Evolutionary conservation across 306 rosid species (phyloP), one percentile per base, ranked within the genome.

Genomic region (Prosopis cineraria): DNA sequence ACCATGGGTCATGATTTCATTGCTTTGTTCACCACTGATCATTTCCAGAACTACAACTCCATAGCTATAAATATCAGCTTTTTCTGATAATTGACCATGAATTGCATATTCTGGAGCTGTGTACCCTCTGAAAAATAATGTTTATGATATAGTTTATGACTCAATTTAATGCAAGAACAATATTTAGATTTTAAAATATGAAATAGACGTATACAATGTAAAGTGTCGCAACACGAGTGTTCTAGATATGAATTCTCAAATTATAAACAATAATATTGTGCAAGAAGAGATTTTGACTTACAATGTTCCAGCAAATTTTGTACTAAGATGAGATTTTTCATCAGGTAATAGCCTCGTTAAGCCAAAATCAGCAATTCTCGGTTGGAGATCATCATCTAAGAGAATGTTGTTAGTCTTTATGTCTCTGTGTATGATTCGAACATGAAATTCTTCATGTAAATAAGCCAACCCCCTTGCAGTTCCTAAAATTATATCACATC

Each of bases 221-320:
- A n/a, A n/a, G n/a, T n/a, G n/a, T n/a, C n/a, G n/a, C n/a, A n/a
- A n/a, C n/a, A n/a, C n/a, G n/a, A n/a, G n/a, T n/a, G n/a, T n/a
- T n/a, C n/a, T n/a, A n/a, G n/a, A n/a, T n/a, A n/a, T n/a, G n/a
- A n/a, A n/a, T n/a, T n/a, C n/a, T n/a, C n/a, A n/a, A n/a, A n/a
- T n/a, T n/a, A n/a, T n/a, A n/a, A n/a, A n/a, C n/a, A n/a, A n/a
- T n/a, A n/a, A n/a, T n/a, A n/a, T n/a, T n/a, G n/a, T 52, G 50
- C 33, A 25, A 50, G 24, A n/a, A n/a, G n/a, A n/a, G n/a, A n/a
- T n/a, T n/a, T n/a, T n/a, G 17, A 31, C 95, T 86, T 78, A 90
- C 92, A 88, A 73, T 75, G 96, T 90, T 85, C 96, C 91, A 3
- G 96, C 96, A 80, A 90, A 78, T 83, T 74, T 82, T 71, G 96